Conservation (phyloP, 108 stramenopile species). For the Cyclotella baltica region DNA sequence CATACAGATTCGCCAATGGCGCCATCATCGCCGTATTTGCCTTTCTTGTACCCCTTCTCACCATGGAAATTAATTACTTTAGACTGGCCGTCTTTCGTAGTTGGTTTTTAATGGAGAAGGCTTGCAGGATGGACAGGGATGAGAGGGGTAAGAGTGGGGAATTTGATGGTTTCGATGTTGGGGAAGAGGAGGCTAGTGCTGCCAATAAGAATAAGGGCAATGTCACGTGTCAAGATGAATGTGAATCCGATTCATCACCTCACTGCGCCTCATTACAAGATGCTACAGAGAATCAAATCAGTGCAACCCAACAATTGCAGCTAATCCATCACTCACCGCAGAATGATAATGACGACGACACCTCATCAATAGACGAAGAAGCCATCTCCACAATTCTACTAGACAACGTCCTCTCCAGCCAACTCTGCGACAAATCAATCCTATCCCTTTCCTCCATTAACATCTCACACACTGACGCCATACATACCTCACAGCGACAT, state of each 20-base stretch:
- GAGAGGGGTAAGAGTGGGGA: background rate
- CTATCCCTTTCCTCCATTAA: conserved; percentile 1
- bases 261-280: background rate
- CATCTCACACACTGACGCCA: background rate
- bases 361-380: background rate
- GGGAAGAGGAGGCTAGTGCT: background rate
- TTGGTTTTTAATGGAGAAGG: conserved; percentile 10
- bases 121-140: background rate
- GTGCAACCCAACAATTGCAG: background rate
- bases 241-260: no score
- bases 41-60: conserved; percentile 42
- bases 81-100: conserved; percentile 41
- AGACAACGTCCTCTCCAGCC: background rate
- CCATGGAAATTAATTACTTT: conserved; percentile 56
- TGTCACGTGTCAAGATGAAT: no score
- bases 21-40: conserved; percentile 44
- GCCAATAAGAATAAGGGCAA: no score
- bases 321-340: background rate
- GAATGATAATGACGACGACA: background rate
- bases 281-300: background rate
- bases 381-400: conserved; percentile 11
- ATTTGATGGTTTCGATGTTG: background rate
- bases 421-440: background rate
- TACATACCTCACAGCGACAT: background rate
- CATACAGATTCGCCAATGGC: conserved; percentile 22